Evolutionary conservation across 805 yeast genomes (phyloP).

Genomic region (Hanseniaspora clermontiae): DNA sequence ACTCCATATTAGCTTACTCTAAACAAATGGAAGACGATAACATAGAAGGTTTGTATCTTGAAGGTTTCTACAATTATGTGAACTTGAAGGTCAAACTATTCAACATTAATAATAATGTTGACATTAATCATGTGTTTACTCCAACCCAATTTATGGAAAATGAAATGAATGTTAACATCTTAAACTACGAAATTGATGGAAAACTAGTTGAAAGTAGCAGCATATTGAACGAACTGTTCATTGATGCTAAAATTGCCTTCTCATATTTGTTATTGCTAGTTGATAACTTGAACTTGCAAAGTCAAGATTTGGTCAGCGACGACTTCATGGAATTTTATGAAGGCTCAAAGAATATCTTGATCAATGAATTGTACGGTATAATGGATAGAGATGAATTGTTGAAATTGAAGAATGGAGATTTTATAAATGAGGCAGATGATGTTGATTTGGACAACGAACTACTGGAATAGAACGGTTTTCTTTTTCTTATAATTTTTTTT

Average conservation of each 20-base stretch:
- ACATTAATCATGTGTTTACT: slow-evolving; percentile 14
- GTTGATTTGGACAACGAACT: slow-evolving; percentile 23
- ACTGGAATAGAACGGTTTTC: neutral
- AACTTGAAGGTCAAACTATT: slow-evolving; percentile 29
- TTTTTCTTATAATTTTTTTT: no score
- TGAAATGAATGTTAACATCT: slow-evolving; percentile 26
- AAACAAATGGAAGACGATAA: slow-evolving; percentile 77
- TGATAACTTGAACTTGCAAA: slow-evolving; percentile 28
- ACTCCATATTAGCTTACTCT: slow-evolving; percentile 49
- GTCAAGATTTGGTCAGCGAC: slow-evolving; percentile 19
- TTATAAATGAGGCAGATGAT: slow-evolving; percentile 30
- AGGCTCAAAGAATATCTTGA: slow-evolving; percentile 45
- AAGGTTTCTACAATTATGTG: slow-evolving; percentile 60
- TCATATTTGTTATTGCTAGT: slow-evolving; percentile 33
- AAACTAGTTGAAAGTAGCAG: slow-evolving; percentile 23
- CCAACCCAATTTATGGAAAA: slow-evolving; percentile 23
- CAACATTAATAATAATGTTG: slow-evolving; percentile 18
- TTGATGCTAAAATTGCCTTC: slow-evolving; percentile 31
- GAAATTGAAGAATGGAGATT: slow-evolving; percentile 28
- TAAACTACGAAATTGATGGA: slow-evolving; percentile 29
- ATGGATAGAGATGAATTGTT: slow-evolving; percentile 27
- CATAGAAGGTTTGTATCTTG: slow-evolving; percentile 69
- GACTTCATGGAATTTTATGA: slow-evolving; percentile 22
- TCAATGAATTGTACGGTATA: slow-evolving; percentile 51
- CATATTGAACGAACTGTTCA: slow-evolving; percentile 15